Evolutionary conservation across 306 rosid genomes (phyloP).

Genomic region (Datisca glomerata): DNA sequence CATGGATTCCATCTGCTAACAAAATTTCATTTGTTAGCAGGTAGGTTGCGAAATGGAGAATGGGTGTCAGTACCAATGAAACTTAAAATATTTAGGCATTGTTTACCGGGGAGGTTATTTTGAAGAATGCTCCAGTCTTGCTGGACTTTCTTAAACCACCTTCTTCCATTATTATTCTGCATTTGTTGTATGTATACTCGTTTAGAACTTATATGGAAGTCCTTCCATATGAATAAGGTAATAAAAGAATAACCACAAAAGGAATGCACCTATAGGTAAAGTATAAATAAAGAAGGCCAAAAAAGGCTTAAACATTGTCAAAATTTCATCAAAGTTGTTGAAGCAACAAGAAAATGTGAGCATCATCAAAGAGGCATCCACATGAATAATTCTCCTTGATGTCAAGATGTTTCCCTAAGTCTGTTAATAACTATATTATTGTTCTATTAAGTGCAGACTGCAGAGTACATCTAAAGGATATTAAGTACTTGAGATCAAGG

Average conservation of each 20-base stretch:
- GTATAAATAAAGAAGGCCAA: too few relatives aligned
- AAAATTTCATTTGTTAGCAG: constrained; percentile 13
- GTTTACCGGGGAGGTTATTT: constrained; percentile 85
- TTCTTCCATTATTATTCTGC: constrained; percentile 61
- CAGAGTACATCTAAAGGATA: too few relatives aligned
- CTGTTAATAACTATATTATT: too few relatives aligned
- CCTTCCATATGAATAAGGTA: background rate
- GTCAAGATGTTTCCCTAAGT: too few relatives aligned
- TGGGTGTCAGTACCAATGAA: constrained; percentile 10
- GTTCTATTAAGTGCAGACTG: too few relatives aligned
- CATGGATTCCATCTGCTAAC: constrained; percentile 73
- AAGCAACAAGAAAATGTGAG: too few relatives aligned
- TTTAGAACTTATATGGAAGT: background rate
- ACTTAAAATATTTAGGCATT: constrained; percentile 5
- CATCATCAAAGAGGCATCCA: constrained; percentile 1
- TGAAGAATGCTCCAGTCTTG: constrained; percentile 98
- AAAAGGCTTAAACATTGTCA: too few relatives aligned
- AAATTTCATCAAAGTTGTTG: too few relatives aligned
- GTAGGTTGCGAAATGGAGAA: constrained; percentile 14
- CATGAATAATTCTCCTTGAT: too few relatives aligned
- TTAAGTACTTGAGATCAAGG: too few relatives aligned
- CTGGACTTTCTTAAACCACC: constrained; percentile 92
- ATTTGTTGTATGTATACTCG: constrained; percentile 1
- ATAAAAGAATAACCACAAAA: background rate
- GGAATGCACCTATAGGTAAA: too few relatives aligned